These are phyloP conservation scores for Colletotrichum godetiae DNA, from an alignment of 2,329 filamentous ascomycete genomes.

Conservation along the genomic window DNA sequence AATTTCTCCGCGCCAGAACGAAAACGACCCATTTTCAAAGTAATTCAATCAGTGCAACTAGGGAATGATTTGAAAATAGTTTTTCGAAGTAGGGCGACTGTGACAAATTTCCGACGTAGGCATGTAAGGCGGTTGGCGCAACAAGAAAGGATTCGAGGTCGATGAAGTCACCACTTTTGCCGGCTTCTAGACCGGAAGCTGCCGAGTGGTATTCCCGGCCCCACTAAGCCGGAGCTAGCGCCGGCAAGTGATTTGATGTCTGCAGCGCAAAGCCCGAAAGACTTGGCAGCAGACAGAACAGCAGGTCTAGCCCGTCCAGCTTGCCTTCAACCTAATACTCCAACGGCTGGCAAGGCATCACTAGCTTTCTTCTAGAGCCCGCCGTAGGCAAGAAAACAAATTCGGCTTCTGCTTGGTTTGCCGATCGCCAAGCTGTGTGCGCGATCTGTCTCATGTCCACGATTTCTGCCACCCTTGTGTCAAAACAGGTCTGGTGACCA, in stretches of 20 bases:
- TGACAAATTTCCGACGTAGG: background rate
- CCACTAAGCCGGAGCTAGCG: slow-evolving; percentile 24
- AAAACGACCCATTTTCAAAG: background rate
- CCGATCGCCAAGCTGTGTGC: slow-evolving; percentile 26
- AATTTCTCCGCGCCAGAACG: background rate
- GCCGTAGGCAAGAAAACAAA: background rate
- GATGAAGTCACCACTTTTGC: slow-evolving; percentile 35
- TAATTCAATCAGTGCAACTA: background rate
- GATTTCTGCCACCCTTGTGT: slow-evolving; percentile 10
- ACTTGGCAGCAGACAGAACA: background rate
- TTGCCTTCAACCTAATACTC: background rate
- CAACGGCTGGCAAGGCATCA: background rate
- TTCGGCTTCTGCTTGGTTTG: background rate
- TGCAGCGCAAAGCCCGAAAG: background rate
- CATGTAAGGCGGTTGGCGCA: too few species aligned
- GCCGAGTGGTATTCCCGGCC: slow-evolving; percentile 24
- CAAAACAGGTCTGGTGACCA: slow-evolving; percentile 29
- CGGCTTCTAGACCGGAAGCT: slow-evolving; percentile 15
- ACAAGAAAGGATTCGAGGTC: background rate
- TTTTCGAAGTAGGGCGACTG: background rate
- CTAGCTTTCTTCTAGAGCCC: background rate
- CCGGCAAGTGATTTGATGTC: slow-evolving; percentile 22
- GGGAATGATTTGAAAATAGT: background rate
- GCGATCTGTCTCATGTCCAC: slow-evolving; percentile 21
- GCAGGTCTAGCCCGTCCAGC: background rate